These are phyloP conservation scores for Isatis tinctoria DNA, from an alignment of 345 rosid genomes.

Conservation along the genomic window DNA sequence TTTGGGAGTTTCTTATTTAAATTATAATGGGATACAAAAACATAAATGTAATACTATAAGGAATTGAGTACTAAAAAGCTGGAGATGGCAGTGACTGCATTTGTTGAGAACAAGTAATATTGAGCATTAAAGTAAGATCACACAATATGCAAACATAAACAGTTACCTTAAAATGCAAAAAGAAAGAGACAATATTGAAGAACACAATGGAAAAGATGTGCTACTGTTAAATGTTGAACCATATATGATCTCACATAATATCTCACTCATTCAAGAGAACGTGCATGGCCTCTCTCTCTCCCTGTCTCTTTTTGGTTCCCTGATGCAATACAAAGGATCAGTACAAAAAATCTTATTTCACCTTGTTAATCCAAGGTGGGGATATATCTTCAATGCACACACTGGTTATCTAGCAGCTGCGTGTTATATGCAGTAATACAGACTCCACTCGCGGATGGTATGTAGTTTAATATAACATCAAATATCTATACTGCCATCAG, in stretches of 20 bases:
- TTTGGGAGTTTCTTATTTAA: constrained; percentile 17
- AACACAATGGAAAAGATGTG: background rate
- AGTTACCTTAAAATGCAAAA: constrained; percentile 21
- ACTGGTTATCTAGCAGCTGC: background rate
- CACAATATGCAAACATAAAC: background rate
- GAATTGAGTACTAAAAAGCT: constrained; percentile 25
- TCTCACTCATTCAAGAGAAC: constrained; percentile 10
- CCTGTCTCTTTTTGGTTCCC: background rate
- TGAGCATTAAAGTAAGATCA: constrained; percentile 26
- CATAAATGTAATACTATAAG: constrained; percentile 16
- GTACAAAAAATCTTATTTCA: background rate
- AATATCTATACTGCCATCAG: background rate
- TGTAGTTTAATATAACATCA: background rate
- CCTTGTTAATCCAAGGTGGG: background rate
- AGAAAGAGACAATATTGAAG: constrained; percentile 8
- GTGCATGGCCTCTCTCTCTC: background rate
- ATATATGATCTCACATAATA: background rate
- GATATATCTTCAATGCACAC: background rate
- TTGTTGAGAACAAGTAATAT: constrained; percentile 1
- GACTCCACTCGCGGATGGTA: background rate
- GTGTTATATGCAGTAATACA: background rate
- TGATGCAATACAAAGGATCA: background rate
- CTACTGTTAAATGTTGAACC: constrained; percentile 19
- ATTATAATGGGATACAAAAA: background rate
- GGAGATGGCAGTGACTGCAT: constrained; percentile 21